Conservation (phyloP, 2,329 filamentous ascomycete genomes). For the Fusarium piperis region DNA sequence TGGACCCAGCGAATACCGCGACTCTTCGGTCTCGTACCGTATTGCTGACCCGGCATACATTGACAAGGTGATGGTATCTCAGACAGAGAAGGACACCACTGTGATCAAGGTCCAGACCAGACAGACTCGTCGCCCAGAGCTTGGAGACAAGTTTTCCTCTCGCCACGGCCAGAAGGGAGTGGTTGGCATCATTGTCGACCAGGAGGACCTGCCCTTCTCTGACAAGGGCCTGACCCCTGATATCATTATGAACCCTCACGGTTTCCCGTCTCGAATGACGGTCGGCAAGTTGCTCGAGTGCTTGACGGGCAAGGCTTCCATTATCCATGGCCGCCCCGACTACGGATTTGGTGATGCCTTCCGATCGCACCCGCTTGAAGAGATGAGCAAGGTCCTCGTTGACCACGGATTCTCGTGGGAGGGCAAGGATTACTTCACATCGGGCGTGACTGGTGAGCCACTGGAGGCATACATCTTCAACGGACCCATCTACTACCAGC, state of each 20-base stretch:
- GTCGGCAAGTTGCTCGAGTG: slow-evolving; percentile 98
- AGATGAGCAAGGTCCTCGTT: slow-evolving; percentile 87
- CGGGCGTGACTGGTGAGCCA: slow-evolving; percentile 92
- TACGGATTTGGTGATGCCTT: slow-evolving; percentile 86
- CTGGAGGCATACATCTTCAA: slow-evolving; percentile 98
- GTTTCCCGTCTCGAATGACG: slow-evolving; percentile 99
- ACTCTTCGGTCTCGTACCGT: slow-evolving; percentile 80
- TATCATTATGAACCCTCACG: slow-evolving; percentile 99
- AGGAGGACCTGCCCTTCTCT: slow-evolving; percentile 96
- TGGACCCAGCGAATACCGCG: slow-evolving; percentile 70
- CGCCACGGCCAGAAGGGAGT: slow-evolving; percentile 99
- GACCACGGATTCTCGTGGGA: slow-evolving; percentile 94
- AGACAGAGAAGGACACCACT: slow-evolving; percentile 85
- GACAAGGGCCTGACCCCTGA: slow-evolving; percentile 92
- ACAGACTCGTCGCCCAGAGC: slow-evolving; percentile 93
- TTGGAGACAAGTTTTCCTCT: slow-evolving; percentile 98
- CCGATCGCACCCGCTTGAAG: slow-evolving; percentile 84
- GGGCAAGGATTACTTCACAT: slow-evolving; percentile 96
- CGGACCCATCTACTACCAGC: slow-evolving; percentile 99
- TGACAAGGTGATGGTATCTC: slow-evolving; percentile 94
- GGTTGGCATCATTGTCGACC: slow-evolving; percentile 93
- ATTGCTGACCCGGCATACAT: slow-evolving; percentile 88
- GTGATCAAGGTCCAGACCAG: slow-evolving; percentile 94
- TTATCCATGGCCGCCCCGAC: slow-evolving; percentile 84
- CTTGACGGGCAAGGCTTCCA: slow-evolving; percentile 90